Conservation (phyloP, 495 filamentous ascomycete genomes). For the Penicillium pancosmium region DNA sequence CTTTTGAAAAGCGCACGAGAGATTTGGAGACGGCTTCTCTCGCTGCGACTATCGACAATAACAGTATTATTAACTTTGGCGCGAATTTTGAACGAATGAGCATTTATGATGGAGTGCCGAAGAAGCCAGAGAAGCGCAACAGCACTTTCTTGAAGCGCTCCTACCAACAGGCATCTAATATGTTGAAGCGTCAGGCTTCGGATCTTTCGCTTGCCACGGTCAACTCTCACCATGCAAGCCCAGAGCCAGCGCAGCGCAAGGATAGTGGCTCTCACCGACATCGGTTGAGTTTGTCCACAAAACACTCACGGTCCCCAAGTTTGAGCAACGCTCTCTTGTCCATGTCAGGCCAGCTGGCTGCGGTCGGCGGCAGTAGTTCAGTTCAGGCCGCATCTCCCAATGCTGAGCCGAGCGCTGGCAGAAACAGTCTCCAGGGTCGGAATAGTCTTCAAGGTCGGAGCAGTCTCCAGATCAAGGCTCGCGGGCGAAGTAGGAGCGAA, state of each 20-base stretch:
- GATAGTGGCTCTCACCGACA: conserved; percentile 56
- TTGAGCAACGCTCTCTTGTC: conserved; percentile 66
- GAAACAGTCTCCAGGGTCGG: conserved; percentile 1
- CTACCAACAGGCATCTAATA: conserved; percentile 44
- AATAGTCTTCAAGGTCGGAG: conserved; percentile 26
- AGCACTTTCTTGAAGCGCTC: conserved; percentile 56
- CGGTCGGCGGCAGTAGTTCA: conserved; percentile 65
- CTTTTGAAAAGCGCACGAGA: conserved; percentile 43
- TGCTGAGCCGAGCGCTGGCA: conserved; percentile 48
- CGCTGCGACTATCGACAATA: conserved; percentile 66
- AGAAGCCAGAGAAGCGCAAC: conserved; percentile 36
- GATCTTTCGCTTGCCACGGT: conserved; percentile 36
- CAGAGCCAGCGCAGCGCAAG: conserved; percentile 35
- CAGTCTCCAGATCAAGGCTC: conserved; percentile 54
- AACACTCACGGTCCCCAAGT: conserved; percentile 59
- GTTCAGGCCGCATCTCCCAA: conserved; percentile 50
- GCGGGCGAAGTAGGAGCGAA: conserved; percentile 77
- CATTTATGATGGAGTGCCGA: conserved; percentile 48
- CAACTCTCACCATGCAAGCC: conserved; percentile 36
- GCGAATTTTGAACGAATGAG: conserved; percentile 66
- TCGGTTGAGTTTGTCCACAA: conserved; percentile 53
- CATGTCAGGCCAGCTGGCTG: conserved; percentile 62
- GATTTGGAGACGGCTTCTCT: conserved; percentile 58
- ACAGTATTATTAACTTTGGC: conserved; percentile 56
- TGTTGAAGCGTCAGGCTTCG: conserved; percentile 39